A percentile compares a stretch with the other conserved stretches of the same genome.
These are phyloP conservation scores for Lentinus polychrous DNA, from an alignment of 1,284 basidiomycete genomes.

Conservation along the genomic window DNA sequence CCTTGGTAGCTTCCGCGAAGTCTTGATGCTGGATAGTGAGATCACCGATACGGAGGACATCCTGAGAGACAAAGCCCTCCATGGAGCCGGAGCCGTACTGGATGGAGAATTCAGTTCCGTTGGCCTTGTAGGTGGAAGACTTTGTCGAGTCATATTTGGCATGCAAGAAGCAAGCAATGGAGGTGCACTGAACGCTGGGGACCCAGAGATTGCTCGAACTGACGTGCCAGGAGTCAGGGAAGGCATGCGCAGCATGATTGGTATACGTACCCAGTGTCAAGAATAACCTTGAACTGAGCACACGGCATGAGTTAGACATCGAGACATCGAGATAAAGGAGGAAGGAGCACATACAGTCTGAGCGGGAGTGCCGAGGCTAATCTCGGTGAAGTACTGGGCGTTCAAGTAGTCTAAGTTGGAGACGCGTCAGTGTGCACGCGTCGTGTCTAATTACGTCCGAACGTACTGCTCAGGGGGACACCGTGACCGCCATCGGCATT, in stretches of 20 bases:
- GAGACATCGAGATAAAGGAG: constrained; percentile 7
- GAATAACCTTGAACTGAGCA: constrained; percentile 73
- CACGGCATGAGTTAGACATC: too few species aligned
- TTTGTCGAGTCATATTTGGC: constrained; percentile 83
- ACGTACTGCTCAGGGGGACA: constrained; percentile 87
- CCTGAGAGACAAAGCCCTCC: constrained; percentile 93
- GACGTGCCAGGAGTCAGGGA: constrained; percentile 6
- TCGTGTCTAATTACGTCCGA: not conserved
- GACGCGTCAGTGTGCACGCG: not conserved
- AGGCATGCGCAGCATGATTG: not conserved
- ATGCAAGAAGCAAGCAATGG: constrained; percentile 98
- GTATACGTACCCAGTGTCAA: constrained; percentile 68
- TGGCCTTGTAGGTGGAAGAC: constrained; percentile 88
- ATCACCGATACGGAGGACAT: constrained; percentile 82
- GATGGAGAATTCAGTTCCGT: constrained; percentile 89
- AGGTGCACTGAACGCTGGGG: constrained; percentile 83
- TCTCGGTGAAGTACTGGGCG: constrained; percentile 94
- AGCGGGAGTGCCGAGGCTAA: constrained; percentile 75
- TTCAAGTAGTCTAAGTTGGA: constrained; percentile 82
- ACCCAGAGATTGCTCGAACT: constrained; percentile 94
- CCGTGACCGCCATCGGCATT: constrained; percentile 73
- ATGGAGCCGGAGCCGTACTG: constrained; percentile 97
- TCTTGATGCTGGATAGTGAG: constrained; percentile 72
- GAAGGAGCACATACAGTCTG: constrained; percentile 48
- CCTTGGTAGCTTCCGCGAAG: constrained; percentile 96